Base-by-base conservation (phyloP, 2,329 filamentous ascomycete species). In the Samsoniella hepiali region DNA sequence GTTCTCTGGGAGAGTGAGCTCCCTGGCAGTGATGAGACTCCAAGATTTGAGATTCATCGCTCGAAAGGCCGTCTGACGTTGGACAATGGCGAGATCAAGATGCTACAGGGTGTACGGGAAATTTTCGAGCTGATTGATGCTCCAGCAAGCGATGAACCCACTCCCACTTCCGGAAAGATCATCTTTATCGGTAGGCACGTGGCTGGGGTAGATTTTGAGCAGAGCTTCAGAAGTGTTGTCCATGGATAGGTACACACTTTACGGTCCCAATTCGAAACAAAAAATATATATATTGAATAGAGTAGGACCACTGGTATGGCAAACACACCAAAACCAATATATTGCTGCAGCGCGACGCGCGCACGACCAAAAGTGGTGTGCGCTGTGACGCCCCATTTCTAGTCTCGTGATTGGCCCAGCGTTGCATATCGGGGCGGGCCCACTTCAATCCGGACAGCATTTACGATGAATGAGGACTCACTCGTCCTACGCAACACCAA, bases 101-200 rank as follows among this genome's bases (percentile, higher is more conserved):
- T 98, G 67, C 82, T 98, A 8, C 95, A 99, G 74, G 95, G 93
- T 2, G 95, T 99, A 1, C 81, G 94, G 60, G 94, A 97, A 69
- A 84, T 98, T 17, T 99, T 98, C 74, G 95, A 99, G 71, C 90
- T 98, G 31, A 85, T 91, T 31, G 92, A 97, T 68, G 79, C 77
- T 8, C 76, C 78, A 5, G 68, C 74, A 10, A 74, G 72, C 10
- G 68, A 70, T 10, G 72, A 72, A 2, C 70, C 66, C 50, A 63
- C 63, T 13, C 65, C 72, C 11, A 67, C 68, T 32, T 68, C 74
- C 44, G 83, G 87, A 29, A 90, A 90, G 72, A 76, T 90, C 56
- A 83, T 90, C 10, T 69, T 90, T 53, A 89, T 90, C 72, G 87
- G 87, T 51, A 80, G 84, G 64, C 77, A 82, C 50, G 70, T 89